Evolutionary conservation across 2,329 filamentous ascomycete genomes (phyloP), one percentile per base, ranked within the genome.

Genomic region (Hypoxylon rubiginosum): DNA sequence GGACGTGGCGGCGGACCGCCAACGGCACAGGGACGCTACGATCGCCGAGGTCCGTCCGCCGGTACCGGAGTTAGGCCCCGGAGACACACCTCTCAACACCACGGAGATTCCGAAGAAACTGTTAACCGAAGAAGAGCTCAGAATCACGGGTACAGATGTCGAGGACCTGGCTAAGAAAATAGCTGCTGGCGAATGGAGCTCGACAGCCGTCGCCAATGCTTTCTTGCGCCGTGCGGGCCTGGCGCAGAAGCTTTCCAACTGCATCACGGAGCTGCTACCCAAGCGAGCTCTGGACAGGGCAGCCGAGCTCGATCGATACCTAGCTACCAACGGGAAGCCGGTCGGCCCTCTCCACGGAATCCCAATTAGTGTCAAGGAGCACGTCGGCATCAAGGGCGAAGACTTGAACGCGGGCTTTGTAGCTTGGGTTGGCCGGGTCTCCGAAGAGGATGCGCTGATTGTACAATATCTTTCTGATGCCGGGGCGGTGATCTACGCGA

Each of bases 211-310:
- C 8, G 82, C 80, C 2, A 82, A 79, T 32, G 86, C 86, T 1
- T 89, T 88, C 73, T 76, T 88, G 46, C 79, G 84, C 48, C 78
- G 87, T 43, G 87, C 87, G 26, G 85, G 75, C 4, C 73, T 89
- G 19, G 86, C 86, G 1, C 84, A 86, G 66, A 81, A 80, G 69
- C 76, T 85, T 3, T 43, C 64, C 2, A 76, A 76, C 62, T 75
- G 73, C 54, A 64, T 74, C 51, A 73, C 73, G 8, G 75, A 76
- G 55, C 41, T 76, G 13, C 56, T 76, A 10, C 64, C 71, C 0
- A 68, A 66, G 26, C 57, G 57, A 45, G 75, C 73, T 8, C 43
- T 76, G 5, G 50, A 67, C 13, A 60, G 72, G 24, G 73, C 74
- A 2, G 60, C 68, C 2, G 71, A 75, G 46, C 64, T 75, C 1